Evolutionary conservation across 73 alveolate genomes (phyloP).

Genomic region (Paramecium tetraurelia): DNA sequence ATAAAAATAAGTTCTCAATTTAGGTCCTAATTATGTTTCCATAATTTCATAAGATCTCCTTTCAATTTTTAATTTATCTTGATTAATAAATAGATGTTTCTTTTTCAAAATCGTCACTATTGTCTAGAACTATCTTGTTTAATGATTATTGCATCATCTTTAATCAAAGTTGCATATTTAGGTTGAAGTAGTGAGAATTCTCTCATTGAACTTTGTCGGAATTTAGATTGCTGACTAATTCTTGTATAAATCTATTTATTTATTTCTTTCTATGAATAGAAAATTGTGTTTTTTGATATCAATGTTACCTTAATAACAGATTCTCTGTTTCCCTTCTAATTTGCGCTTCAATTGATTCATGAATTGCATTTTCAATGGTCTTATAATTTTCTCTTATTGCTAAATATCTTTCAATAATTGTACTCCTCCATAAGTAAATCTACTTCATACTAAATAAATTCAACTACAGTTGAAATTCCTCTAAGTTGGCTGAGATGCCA

Average conservation of each 20-base stretch:
- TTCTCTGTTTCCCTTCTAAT: constrained; percentile 57
- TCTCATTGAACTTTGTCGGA: constrained; percentile 35
- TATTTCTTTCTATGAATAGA: constrained; percentile 27
- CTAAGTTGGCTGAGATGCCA: constrained; percentile 56
- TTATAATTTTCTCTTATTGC: constrained; percentile 41
- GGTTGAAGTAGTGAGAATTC: constrained; percentile 56
- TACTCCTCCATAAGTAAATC: constrained; percentile 37
- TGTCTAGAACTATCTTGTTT: constrained; percentile 33
- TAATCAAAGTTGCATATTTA: constrained; percentile 19
- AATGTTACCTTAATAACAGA: background rate
- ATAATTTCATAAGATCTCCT: constrained; percentile 53
- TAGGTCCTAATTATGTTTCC: constrained; percentile 53
- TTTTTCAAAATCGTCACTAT: constrained; percentile 52
- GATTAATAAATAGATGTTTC: constrained; percentile 33
- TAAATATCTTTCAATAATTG: constrained; percentile 28
- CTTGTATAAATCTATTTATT: constrained; percentile 12
- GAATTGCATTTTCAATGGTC: constrained; percentile 53
- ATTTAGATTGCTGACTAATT: background rate
- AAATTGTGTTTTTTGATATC: background rate
- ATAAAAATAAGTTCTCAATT: background rate
- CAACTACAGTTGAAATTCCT: constrained; percentile 42
- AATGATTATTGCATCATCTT: constrained; percentile 21
- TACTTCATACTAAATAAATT: constrained; percentile 44
- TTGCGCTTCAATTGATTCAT: constrained; percentile 61
- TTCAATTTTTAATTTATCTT: constrained; percentile 39